phyloP scores from a whole-genome alignment of 2,329 filamentous ascomycete species.

The Aspergillus awamori region DNA sequence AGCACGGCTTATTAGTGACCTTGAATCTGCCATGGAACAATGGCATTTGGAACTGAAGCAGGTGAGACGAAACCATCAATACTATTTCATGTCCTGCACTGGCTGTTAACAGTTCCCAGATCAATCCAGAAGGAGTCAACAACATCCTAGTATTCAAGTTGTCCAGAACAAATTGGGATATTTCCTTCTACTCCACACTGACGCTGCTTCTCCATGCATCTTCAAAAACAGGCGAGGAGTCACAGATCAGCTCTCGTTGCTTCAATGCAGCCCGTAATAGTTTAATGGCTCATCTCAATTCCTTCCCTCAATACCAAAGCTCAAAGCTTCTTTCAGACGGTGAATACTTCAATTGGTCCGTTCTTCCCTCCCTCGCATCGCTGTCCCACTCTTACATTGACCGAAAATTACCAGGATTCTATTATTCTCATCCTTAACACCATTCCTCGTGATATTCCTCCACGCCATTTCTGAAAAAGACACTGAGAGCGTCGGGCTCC shows the following conservation, averaged over 20 bases:
- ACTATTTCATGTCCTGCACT: neutral
- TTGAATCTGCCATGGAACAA: neutral
- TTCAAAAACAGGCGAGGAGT: neutral
- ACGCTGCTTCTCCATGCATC: constrained; percentile 6
- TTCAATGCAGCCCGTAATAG: constrained; percentile 2
- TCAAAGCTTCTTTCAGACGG: constrained; percentile 9
- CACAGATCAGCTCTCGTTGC: neutral
- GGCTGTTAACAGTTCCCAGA: neutral
- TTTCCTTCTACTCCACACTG: constrained; percentile 5
- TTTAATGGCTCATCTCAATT: constrained; percentile 3
- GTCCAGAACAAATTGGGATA: constrained; percentile 11
- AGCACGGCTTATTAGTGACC: neutral
- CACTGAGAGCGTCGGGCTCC: constrained; percentile 19
- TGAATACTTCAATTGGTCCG: constrained; percentile 12
- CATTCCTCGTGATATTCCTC: constrained; percentile 27
- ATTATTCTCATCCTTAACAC: constrained; percentile 9
- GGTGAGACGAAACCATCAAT: neutral
- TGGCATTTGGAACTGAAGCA: neutral
- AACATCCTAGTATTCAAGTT: neutral
- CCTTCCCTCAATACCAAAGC: constrained; percentile 4
- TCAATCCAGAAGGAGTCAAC: constrained; percentile 1
- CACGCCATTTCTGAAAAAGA: constrained; percentile 21
- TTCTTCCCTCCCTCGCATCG: neutral
- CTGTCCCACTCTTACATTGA: neutral
- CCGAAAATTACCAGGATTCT: constrained; percentile 1